phyloP scores from a whole-genome alignment of 2,329 filamentous ascomycete species.

The Paracoccidioides brasiliensis region DNA sequence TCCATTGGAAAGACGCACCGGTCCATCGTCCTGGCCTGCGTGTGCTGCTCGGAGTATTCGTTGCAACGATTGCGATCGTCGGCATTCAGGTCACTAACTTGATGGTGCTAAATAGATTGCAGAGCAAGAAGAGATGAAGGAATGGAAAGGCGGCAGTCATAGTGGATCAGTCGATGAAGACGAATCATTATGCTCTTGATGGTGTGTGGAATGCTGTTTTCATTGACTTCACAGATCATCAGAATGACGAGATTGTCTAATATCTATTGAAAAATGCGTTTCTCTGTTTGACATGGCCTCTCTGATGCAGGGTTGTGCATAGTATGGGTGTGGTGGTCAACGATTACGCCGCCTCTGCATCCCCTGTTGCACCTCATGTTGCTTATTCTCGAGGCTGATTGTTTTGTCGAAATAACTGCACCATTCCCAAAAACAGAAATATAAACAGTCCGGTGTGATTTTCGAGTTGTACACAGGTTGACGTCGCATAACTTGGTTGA shows the following conservation, averaged over 20 bases:
- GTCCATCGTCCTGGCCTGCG: slow-evolving; percentile 45
- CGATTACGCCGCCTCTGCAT: too few species aligned
- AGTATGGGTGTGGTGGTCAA: neutral
- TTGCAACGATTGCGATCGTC: slow-evolving; percentile 40
- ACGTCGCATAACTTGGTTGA: neutral
- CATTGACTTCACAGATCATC: slow-evolving; percentile 50
- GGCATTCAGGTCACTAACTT: slow-evolving; percentile 44
- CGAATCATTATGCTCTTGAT: slow-evolving; percentile 32
- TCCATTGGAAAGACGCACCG: slow-evolving; percentile 45
- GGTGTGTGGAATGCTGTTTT: slow-evolving; percentile 13
- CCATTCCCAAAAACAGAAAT: too few species aligned
- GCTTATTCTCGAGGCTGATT: neutral
- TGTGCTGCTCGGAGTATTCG: slow-evolving; percentile 34
- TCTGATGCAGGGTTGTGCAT: neutral
- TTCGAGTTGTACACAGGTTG: too few species aligned
- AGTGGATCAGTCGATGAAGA: slow-evolving; percentile 48
- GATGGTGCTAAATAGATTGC: slow-evolving; percentile 40
- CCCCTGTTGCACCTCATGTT: too few species aligned
- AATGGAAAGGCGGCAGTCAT: slow-evolving; percentile 50
- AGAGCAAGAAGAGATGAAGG: slow-evolving; percentile 41
- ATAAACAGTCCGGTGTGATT: too few species aligned
- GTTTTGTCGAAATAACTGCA: neutral
- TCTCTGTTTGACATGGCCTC: neutral
- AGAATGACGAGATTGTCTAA: slow-evolving; percentile 58
- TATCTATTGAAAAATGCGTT: slow-evolving; percentile 34